Evolutionary conservation across 306 rosid genomes (phyloP).

Genomic region (Arachis hypogaea): DNA sequence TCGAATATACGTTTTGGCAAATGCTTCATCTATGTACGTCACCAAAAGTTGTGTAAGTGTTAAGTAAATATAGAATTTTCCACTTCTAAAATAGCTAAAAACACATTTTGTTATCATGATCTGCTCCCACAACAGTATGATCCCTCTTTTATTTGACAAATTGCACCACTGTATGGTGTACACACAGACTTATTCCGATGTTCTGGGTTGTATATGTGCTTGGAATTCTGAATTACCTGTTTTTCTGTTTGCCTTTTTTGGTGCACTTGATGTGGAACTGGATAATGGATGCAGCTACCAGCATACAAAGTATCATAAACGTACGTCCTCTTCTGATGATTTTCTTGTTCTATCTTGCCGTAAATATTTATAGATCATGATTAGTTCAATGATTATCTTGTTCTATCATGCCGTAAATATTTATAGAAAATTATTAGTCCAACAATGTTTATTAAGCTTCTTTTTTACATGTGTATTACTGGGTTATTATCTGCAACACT

Average conservation of each 20-base stretch:
- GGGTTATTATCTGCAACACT: constrained; percentile 10
- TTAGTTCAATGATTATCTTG: constrained; percentile 16
- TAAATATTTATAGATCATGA: constrained; percentile 9
- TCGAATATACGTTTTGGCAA: constrained; percentile 99
- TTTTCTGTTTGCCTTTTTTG: constrained; percentile 42
- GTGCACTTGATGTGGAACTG: constrained; percentile 54
- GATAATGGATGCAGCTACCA: constrained; percentile 82
- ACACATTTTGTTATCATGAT: constrained; percentile 20
- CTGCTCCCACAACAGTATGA: constrained; percentile 11
- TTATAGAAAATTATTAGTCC: constrained; percentile 23
- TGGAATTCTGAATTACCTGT: constrained; percentile 20
- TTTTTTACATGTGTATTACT: constrained; percentile 35
- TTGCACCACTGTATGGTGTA: constrained; percentile 2
- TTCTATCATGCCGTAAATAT: constrained; percentile 16
- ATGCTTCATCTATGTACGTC: constrained; percentile 97
- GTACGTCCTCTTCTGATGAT: constrained; percentile 63
- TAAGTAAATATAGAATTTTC: constrained; percentile 48
- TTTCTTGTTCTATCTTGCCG: constrained; percentile 30
- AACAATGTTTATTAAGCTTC: constrained; percentile 23
- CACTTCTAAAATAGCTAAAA: constrained; percentile 6
- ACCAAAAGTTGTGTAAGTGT: constrained; percentile 99
- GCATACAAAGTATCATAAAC: constrained; percentile 99
- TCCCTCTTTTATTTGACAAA: constrained; percentile 1
- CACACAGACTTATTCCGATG: background rate
- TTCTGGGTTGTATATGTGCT: constrained; percentile 15